Percentiles rank a stretch among this genome's conserved stretches.
Evolutionary conservation across 116 monocot species (phyloP).

Genomic region (Phalaenopsis hybrid): DNA sequence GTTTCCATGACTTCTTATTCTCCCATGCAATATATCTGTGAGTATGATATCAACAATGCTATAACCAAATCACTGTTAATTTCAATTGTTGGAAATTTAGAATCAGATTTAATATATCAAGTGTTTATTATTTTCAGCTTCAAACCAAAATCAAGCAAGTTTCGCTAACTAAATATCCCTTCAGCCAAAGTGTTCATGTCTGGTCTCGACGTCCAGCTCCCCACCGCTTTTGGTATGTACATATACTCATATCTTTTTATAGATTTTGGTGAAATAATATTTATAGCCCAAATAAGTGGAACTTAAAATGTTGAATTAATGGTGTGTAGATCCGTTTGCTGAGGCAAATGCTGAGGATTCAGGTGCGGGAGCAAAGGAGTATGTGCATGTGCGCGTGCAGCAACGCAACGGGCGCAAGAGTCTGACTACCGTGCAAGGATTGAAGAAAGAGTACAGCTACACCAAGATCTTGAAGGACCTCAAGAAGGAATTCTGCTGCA

Average conservation of each 20-base stretch:
- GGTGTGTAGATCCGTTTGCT: constrained; percentile 24
- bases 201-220: constrained; percentile 23
- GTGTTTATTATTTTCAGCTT: neutral
- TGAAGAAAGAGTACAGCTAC: constrained; percentile 35
- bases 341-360: constrained; percentile 37
- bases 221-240: constrained; percentile 22
- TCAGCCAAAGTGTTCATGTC: constrained; percentile 31
- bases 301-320: neutral
- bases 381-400: constrained; percentile 35
- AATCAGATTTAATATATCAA: neutral
- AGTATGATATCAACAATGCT: too few relatives aligned
- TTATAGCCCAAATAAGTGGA: neutral
- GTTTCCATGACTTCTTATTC: too few relatives aligned
- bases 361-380: constrained; percentile 32
- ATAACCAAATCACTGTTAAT: neutral
- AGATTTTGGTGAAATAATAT: neutral
- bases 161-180: neutral
- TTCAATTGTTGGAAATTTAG: neutral
- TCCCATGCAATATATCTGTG: too few relatives aligned
- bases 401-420: constrained; percentile 37
- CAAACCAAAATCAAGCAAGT: neutral
- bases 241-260: neutral
- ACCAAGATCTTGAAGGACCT: constrained; percentile 36
- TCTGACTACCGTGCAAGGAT: constrained; percentile 31
- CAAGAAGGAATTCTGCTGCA: constrained; percentile 37